Conservation (phyloP, 1,139 yeast genomes). For the Spathaspora sp. region DNA sequence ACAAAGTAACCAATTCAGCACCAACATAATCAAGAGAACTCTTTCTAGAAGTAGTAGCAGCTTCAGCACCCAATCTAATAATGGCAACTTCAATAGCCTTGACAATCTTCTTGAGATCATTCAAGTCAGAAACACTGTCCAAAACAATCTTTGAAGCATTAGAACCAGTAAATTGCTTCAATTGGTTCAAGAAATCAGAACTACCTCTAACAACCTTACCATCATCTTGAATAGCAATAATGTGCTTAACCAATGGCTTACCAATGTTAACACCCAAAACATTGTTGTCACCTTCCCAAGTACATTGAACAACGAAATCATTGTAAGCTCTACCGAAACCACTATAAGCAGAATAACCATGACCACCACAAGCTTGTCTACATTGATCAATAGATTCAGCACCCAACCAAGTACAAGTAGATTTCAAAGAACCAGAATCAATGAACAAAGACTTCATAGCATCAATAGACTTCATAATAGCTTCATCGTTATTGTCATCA, state of each 20-base stretch:
- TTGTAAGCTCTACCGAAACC: constrained; percentile 50
- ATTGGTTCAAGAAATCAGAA: constrained; percentile 38
- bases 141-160: constrained; percentile 27
- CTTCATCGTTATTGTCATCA: constrained; percentile 31
- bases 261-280: constrained; percentile 48
- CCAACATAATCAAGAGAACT: constrained; percentile 50
- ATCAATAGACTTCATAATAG: constrained; percentile 38
- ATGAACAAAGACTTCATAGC: constrained; percentile 45
- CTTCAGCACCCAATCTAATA: constrained; percentile 38
- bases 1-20: constrained; percentile 55
- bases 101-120: constrained; percentile 33
- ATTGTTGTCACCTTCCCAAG: constrained; percentile 56
- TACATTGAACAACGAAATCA: constrained; percentile 53
- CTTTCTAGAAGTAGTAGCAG: constrained; percentile 29
- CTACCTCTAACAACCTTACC: constrained; percentile 39
- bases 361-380: constrained; percentile 56
- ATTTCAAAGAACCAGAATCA: constrained; percentile 49
- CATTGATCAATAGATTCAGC: constrained; percentile 47
- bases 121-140: constrained; percentile 27
- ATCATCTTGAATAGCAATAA: constrained; percentile 28
- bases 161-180: constrained; percentile 27
- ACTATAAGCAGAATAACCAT: constrained; percentile 48
- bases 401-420: constrained; percentile 50
- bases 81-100: constrained; percentile 43
- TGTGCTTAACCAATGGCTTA: constrained; percentile 44